A percentile compares a stretch with the other conserved stretches of the same genome.
Evolutionary conservation across 2,329 filamentous ascomycete species (phyloP).

Genomic region (Hypoxylon sp.): DNA sequence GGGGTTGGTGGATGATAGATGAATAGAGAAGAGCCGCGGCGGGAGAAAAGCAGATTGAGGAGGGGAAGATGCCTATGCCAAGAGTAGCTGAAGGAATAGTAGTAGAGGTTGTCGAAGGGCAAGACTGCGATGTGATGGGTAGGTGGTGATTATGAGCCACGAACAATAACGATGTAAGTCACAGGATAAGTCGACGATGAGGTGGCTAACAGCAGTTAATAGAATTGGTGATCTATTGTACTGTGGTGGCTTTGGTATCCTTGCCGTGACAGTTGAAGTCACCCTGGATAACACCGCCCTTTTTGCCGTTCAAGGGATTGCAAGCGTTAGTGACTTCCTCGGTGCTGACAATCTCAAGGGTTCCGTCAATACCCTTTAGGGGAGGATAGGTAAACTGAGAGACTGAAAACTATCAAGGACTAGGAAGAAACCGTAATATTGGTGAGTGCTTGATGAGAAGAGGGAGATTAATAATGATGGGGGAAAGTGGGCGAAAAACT

Average conservation of each 20-base stretch:
- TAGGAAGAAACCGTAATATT: neutral
- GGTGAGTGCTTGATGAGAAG: neutral
- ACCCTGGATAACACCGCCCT: conserved; percentile 64
- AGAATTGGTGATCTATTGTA: conserved; percentile 55
- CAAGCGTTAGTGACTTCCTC: conserved; percentile 71
- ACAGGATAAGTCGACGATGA: neutral
- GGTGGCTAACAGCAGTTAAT: neutral
- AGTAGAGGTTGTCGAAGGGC: neutral
- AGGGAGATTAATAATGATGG: neutral
- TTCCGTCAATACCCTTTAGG: conserved; percentile 77
- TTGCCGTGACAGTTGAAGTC: conserved; percentile 65
- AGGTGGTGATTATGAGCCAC: neutral
- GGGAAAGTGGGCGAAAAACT: neutral
- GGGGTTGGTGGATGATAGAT: neutral
- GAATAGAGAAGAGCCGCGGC: neutral
- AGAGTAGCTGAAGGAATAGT: neutral
- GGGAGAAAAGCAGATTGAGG: neutral
- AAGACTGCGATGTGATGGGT: neutral
- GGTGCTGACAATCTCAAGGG: conserved; percentile 78
- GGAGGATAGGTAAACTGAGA: conserved; percentile 59
- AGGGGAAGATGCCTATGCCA: neutral
- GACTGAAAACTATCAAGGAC: neutral
- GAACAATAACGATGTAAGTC: neutral
- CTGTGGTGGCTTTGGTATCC: conserved; percentile 67
- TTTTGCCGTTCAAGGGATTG: conserved; percentile 65